Percentiles rank a stretch among this genome's conserved stretches.
These are phyloP conservation scores for Artemisia argyi DNA, from an alignment of 129 eudicot species.

Conservation along the genomic window DNA sequence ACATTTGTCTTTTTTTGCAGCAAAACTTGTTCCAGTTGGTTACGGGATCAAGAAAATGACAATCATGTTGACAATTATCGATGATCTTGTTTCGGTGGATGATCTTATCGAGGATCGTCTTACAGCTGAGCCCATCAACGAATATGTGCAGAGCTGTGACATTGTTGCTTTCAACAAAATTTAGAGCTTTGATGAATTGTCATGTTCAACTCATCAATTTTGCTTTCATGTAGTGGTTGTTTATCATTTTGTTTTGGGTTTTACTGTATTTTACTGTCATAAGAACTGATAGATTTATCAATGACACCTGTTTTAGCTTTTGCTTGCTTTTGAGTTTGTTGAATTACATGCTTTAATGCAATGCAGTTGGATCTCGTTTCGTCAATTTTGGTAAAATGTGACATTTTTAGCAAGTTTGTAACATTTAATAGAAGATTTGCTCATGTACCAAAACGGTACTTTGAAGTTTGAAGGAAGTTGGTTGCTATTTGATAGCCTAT, in stretches of 20 bases:
- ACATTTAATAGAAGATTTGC: no score
- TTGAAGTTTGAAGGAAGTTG: no score
- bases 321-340: conserved; percentile 10
- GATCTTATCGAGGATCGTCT: conserved; percentile 78
- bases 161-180: conserved; percentile 99
- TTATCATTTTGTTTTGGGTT: conserved; percentile 3
- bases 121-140: conserved; percentile 82
- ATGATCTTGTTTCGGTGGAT: conserved; percentile 95
- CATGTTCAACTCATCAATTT: conserved; percentile 21
- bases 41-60: conserved; percentile 92
- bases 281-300: conserved; percentile 4
- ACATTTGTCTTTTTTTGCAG: conserved; percentile 42
- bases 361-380: no score
- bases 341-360: neutral
- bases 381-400: no score
- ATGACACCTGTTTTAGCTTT: conserved; percentile 11
- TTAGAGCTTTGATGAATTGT: conserved; percentile 26
- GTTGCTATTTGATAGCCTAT: no score
- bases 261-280: neutral
- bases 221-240: conserved; percentile 22
- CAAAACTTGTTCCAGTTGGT: conserved; percentile 91
- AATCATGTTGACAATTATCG: conserved; percentile 91
- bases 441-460: no score
- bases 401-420: no score
- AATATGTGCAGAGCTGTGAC: conserved; percentile 92